Percentiles rank a stretch among this genome's conserved stretches.
Conservation (phyloP, 768 basidiomycete species). For the Paxillus ammoniavirescens region DNA sequence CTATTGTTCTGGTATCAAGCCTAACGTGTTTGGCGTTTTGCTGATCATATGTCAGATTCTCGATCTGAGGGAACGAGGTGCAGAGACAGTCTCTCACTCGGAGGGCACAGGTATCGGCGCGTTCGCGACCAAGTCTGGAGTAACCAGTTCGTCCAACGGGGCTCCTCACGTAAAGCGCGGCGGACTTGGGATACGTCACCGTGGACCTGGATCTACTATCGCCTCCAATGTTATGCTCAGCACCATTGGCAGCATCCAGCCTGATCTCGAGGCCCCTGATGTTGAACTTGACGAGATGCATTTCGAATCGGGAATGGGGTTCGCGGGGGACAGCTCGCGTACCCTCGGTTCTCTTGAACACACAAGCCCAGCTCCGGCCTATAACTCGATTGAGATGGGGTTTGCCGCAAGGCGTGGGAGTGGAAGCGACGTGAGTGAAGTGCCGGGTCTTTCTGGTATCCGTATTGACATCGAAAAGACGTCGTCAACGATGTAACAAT, state of each 20-base stretch:
- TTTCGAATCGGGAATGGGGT: conserved; percentile 50
- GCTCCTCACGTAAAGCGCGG: conserved; percentile 22
- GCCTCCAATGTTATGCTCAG: conserved; percentile 64
- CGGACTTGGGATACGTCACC: conserved; percentile 49
- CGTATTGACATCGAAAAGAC: conserved; percentile 63
- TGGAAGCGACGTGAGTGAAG: conserved; percentile 22
- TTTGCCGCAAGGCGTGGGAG: conserved; percentile 15
- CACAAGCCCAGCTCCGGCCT: conserved; percentile 53
- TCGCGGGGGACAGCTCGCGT: conserved; percentile 44
- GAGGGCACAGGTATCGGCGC: conserved; percentile 68
- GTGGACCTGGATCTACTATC: conserved; percentile 48
- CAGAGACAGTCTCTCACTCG: conserved; percentile 74
- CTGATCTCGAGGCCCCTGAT: conserved; percentile 50
- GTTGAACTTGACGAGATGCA: conserved; percentile 55
- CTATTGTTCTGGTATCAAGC: background rate
- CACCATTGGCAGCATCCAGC: conserved; percentile 59
- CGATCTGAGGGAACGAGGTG: conserved; percentile 78
- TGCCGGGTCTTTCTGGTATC: conserved; percentile 39
- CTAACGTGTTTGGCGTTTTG: background rate
- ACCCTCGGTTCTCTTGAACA: conserved; percentile 30
- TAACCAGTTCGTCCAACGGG: conserved; percentile 25
- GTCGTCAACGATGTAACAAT: conserved; percentile 44
- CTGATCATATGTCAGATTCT: conserved; percentile 55
- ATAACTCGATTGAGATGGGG: conserved; percentile 41
- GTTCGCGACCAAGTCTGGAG: conserved; percentile 61